Evolutionary conservation across 2,329 filamentous ascomycete species (phyloP).

Genomic region (Botrytis galanthina): DNA sequence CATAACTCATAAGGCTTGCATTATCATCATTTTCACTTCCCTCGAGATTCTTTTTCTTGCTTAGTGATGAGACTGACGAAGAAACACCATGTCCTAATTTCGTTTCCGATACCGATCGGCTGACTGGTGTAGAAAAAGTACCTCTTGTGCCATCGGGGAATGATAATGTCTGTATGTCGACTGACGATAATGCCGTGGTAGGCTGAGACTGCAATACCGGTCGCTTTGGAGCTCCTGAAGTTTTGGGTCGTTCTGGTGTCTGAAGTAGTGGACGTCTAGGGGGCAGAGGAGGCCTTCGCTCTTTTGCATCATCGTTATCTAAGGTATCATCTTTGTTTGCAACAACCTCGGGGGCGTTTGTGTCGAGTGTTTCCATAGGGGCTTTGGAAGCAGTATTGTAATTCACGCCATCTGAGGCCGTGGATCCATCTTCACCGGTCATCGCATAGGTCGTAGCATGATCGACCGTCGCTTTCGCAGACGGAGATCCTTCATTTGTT

Average conservation of each 20-base stretch:
- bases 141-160: constrained; percentile 68
- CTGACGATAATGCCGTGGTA: constrained; percentile 79
- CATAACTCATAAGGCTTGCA: constrained; percentile 49
- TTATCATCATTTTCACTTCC: constrained; percentile 51
- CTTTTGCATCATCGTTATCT: constrained; percentile 35
- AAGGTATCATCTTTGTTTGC: constrained; percentile 4
- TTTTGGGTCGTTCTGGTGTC: constrained; percentile 24
- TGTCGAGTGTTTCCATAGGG: background rate
- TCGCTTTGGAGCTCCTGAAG: constrained; percentile 28
- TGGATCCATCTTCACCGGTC: constrained; percentile 27
- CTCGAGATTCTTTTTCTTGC: constrained; percentile 37
- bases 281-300: constrained; percentile 45
- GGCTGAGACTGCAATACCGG: constrained; percentile 57
- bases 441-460: constrained; percentile 32
- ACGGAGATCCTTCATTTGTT: constrained; percentile 22
- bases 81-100: constrained; percentile 30
- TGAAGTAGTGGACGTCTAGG: constrained; percentile 43
- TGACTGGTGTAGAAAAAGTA: constrained; percentile 51
- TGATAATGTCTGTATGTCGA: constrained; percentile 75
- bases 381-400: background rate
- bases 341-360: background rate
- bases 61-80: constrained; percentile 31
- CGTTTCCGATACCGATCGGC: constrained; percentile 35
- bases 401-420: constrained; percentile 20
- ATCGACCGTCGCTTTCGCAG: constrained; percentile 26